Evolutionary conservation across 768 basidiomycete species (phyloP), one percentile per base, ranked within the genome.

Genomic region (Rhodosporidiobolus sp.): DNA sequence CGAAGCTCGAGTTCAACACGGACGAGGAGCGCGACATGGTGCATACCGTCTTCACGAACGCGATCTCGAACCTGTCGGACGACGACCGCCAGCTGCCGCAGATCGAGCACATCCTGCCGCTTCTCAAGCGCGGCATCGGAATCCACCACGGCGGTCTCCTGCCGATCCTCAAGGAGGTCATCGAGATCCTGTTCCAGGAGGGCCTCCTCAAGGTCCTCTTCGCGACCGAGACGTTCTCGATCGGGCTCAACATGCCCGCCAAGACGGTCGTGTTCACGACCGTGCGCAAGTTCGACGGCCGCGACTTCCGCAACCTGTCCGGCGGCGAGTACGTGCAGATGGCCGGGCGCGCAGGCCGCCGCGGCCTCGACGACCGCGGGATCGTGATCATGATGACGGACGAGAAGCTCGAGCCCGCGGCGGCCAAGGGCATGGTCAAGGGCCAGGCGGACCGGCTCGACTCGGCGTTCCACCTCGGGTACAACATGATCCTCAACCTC

Each of bases 301-400:
- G 87, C 55, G 93, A 94, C 77, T 96, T 96, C 83, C 86, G 96
- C 35, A 92, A 92, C 79, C 84, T 99, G 48, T 92, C 92, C 0
- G 82, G 82, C 57, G 90, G 96, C 68, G 96, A 99, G 85, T 99
- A 99, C 81, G 96, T 98, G 78, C 96, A 99, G 79, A 99, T 99
- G 96, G 94, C 94, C 0, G 96, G 96, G 67, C 91, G 96, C 67
- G 96, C 96, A 4, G 96, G 96, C 74, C 89, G 96, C 78, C 88
- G 96, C 82, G 96, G 96, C 54, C 83, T 98, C 70, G 96, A 99
- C 80, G 95, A 98, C 72, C 88, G 96, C n/a, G 96, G 96, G 65
- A 92, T 98, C 61, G 96, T 99, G 63, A 97, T 99, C 77, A 91
- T 99, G 92, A 98, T 99, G 96, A 91, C 90, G 80, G 96, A 98